A percentile compares a stretch with the other conserved stretches of the same genome.
Conservation (phyloP, 2,329 filamentous ascomycete species). For the Aspergillus quadricinctus region DNA sequence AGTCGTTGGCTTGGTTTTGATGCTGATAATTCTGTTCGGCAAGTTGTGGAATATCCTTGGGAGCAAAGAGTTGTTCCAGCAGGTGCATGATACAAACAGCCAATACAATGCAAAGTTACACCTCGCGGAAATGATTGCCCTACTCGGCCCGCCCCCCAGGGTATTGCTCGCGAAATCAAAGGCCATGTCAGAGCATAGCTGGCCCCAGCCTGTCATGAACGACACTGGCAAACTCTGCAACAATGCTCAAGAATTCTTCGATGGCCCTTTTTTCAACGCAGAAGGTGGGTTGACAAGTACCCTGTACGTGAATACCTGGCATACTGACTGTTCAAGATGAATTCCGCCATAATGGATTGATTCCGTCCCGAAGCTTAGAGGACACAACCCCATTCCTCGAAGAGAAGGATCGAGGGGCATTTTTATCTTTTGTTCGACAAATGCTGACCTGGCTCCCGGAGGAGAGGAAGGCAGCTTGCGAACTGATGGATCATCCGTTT, state of each 20-base stretch:
- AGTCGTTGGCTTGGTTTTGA: not conserved
- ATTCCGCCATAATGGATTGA: constrained; percentile 20
- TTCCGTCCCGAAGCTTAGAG: constrained; percentile 18
- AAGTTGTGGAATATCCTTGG: constrained; percentile 16
- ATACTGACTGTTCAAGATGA: constrained; percentile 17
- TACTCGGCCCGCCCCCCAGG: constrained; percentile 33
- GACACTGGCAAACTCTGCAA: constrained; percentile 11
- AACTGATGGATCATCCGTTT: constrained; percentile 35
- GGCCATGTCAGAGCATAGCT: constrained; percentile 10
- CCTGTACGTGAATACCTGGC: not conserved
- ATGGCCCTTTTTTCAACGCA: constrained; percentile 23
- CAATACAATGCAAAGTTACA: constrained; percentile 30
- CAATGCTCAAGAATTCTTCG: constrained; percentile 17
- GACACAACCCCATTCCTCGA: constrained; percentile 21
- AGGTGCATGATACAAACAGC: constrained; percentile 25
- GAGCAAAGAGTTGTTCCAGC: constrained; percentile 28
- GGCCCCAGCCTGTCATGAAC: constrained; percentile 13
- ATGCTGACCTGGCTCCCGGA: constrained; percentile 36
- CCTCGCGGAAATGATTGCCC: constrained; percentile 38
- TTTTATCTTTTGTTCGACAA: constrained; percentile 29
- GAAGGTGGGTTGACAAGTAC: constrained; percentile 5
- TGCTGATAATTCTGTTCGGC: constrained; percentile 4
- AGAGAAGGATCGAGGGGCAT: constrained; percentile 27
- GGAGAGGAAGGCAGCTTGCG: constrained; percentile 32
- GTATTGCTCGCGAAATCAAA: constrained; percentile 21